These are phyloP conservation scores for Populus pruinosa DNA, from an alignment of 345 rosid genomes.

Conservation along the genomic window DNA sequence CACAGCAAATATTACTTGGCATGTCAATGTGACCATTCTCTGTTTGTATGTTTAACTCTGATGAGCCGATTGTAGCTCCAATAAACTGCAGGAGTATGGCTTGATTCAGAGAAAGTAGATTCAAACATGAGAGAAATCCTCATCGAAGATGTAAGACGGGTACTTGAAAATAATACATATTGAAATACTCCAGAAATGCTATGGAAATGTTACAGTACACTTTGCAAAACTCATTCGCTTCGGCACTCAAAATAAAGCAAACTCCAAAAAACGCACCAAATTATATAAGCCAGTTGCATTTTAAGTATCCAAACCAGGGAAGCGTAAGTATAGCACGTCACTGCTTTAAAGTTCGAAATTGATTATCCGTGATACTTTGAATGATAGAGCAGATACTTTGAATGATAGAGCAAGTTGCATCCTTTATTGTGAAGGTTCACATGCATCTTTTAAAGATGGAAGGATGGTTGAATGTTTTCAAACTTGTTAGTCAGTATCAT, in stretches of 20 bases:
- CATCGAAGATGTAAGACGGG: neutral
- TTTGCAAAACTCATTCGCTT: too few species aligned
- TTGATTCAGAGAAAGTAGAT: neutral
- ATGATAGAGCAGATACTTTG: too few species aligned
- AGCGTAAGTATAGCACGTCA: too few species aligned
- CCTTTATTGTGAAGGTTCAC: conserved; percentile 3
- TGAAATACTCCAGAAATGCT: neutral
- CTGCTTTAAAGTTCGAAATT: too few species aligned
- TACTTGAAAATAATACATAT: neutral
- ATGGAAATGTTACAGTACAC: too few species aligned
- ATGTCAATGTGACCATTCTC: conserved; percentile 28
- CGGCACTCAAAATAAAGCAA: too few species aligned
- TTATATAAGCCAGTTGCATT: too few species aligned
- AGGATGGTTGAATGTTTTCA: neutral
- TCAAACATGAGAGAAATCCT: neutral
- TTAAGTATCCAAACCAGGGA: too few species aligned
- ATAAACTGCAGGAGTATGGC: conserved; percentile 24
- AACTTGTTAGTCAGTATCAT: neutral
- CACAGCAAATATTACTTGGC: conserved; percentile 28
- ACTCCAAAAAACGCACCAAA: too few species aligned
- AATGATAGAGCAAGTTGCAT: neutral
- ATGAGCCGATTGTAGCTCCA: conserved; percentile 29
- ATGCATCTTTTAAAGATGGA: conserved; percentile 6
- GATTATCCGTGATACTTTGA: too few species aligned
- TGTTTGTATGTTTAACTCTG: conserved; percentile 20